Evolutionary conservation across 1,284 basidiomycete species (phyloP), one percentile per base, ranked within the genome.

Genomic region (Melampsora larici-populina): DNA sequence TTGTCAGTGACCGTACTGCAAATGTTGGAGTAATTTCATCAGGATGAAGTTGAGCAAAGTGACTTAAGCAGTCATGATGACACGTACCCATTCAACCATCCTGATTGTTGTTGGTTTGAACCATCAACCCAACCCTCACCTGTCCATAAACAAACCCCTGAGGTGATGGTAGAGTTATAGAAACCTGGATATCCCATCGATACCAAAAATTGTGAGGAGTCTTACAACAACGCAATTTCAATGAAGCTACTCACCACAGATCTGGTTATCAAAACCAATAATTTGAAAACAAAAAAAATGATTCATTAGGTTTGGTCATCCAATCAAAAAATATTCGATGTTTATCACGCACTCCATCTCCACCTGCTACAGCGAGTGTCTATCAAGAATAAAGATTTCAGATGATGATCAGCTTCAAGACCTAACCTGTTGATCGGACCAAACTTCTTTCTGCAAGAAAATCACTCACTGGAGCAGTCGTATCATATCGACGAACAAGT

Each of bases 1-100:
- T 64, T 64, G 33, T 29, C 62, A 8, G 21, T 64, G 5, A 43
- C 40, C 11, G 40, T 43, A 1, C 62, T 64, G 33, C 40, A 43
- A 11, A 43, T 13, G 11, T 7, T 43, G 6, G 11, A 8, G 6
- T 11, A 21, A 36, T 64, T 36, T 36, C 1, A 21, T 24, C 40
- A 36, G 21, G 62, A 36, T 36, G 3, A 33, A 29, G 3, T 21
- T 24, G 4, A 4, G 26, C 29, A 17, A 29, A 7, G 7, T 21
- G 26, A n/a, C n/a, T 29, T 7, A 29, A 21, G n/a, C 17, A 26
- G 15, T 18, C 62, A 36, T 4, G 29, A 64, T 4, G 26, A 31
- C 18, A 36, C 17, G n/a, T 64, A 64, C 62, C 33, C 62, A 64
- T 64, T 64, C 7, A 64, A 29, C 62, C 62, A 64, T 36, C 62